phyloP scores from a whole-genome alignment of 768 basidiomycete species.

The Gloeopeniophorella convolvens region DNA sequence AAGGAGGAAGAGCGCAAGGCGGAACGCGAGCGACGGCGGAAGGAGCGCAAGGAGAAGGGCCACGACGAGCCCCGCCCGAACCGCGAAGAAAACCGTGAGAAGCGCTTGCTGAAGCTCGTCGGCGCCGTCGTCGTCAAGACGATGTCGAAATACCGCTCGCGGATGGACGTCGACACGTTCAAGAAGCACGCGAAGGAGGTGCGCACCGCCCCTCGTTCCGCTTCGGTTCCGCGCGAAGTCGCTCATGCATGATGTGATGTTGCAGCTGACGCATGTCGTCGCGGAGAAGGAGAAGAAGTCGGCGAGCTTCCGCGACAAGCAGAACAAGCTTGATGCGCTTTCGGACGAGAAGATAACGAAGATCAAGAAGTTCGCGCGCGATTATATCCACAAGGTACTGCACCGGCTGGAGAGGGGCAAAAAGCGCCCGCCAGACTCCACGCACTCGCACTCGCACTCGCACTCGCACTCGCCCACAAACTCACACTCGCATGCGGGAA shows the following conservation, averaged over 20 bases:
- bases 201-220: slow-evolving; percentile 21
- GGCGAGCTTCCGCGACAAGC: slow-evolving; percentile 49
- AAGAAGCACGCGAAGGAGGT: slow-evolving; percentile 97
- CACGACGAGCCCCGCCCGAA: slow-evolving; percentile 43
- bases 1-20: slow-evolving; percentile 21
- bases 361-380: slow-evolving; percentile 91
- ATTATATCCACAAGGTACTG: slow-evolving; percentile 79
- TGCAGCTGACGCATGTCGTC: slow-evolving; percentile 79
- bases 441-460: too few species aligned
- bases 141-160: slow-evolving; percentile 83
- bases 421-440: slow-evolving; percentile 21
- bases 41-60: slow-evolving; percentile 24
- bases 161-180: slow-evolving; percentile 75
- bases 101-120: slow-evolving; percentile 73
- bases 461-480: too few species aligned
- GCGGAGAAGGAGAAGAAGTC: slow-evolving; percentile 96
- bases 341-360: slow-evolving; percentile 83
- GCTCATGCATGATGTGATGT: neutral
- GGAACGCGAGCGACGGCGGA: slow-evolving; percentile 24
- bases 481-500: too few species aligned
- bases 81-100: slow-evolving; percentile 70
- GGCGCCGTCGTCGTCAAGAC: slow-evolving; percentile 86
- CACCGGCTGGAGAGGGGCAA: slow-evolving; percentile 53
- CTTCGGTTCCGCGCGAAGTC: neutral
- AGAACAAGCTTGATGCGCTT: slow-evolving; percentile 65